Base-by-base conservation (phyloP, 1,284 basidiomycete genomes). In the Meripilus lineatus region DNA sequence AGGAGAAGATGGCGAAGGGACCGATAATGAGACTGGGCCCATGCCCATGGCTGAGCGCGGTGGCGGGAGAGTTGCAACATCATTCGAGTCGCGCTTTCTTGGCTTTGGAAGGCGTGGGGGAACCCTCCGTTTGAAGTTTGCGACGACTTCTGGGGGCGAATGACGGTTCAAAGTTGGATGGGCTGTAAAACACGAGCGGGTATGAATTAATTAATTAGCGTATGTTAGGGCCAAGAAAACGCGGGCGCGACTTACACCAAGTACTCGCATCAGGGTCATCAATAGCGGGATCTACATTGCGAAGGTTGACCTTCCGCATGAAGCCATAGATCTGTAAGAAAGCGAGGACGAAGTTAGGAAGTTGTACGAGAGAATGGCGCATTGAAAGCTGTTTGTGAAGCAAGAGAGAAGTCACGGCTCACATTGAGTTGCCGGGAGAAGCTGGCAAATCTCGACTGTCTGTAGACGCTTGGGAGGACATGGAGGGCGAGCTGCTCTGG, bases 351-450 rank as follows among this genome's bases (percentile, higher is more conserved):
- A 58, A 53, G 46, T 41, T 43, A 47, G 46, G 54, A 56, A 48
- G 59, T 51, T 63, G 65, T 50, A 63, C 65, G 39, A 48, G 32
- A 22, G 54, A 56, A 54, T 22, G 37, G 47, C 13, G 23, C 23
- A 35, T 38, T 23, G 56, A 58, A 53, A 47, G 47, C 36, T 33
- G 44, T 24, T 32, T 40, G 50, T 45, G 34, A 40, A 39, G 46
- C 46, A 46, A 44, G 42, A 35, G 52, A 41, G 37, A 41, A 50
- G 56, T 53, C 64, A 57, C 59, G 59, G 73, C 83, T 57, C 59
- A 93, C 90, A 69, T 93, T 93, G 60, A 93, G 80, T 76, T 93
- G 90, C 65, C 90, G 81, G 50, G 89, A 92, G 75, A 93, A 93
- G 74, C 85, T 89, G 34, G 91, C 91, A 65, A 93, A 93, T 68